A percentile compares a stretch with the other conserved stretches of the same genome.
phyloP scores from a whole-genome alignment of 2,329 filamentous ascomycete species.

The Dactylellina drechsleri region DNA sequence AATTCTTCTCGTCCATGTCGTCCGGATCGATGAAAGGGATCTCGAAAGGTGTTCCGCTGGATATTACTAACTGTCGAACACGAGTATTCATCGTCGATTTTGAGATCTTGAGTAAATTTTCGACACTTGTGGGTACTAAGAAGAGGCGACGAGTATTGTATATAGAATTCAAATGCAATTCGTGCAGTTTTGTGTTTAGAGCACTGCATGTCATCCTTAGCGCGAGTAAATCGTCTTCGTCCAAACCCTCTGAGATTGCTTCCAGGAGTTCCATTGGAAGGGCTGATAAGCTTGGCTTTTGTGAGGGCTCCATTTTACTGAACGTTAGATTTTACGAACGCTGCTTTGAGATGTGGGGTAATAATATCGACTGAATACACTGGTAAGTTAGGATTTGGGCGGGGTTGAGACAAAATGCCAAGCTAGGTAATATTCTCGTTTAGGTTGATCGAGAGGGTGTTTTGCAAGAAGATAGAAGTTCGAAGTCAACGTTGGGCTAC shows the following conservation, averaged over 20 bases:
- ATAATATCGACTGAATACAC: neutral
- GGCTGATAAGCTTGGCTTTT: neutral
- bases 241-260: neutral
- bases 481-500: neutral
- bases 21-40: neutral
- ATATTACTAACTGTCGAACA: slow-evolving; percentile 6
- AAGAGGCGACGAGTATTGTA: slow-evolving; percentile 7
- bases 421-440: no score
- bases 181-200: neutral
- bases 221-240: slow-evolving; percentile 29
- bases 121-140: neutral
- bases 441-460: no score
- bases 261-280: neutral
- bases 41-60: slow-evolving; percentile 1
- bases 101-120: slow-evolving; percentile 25
- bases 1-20: neutral
- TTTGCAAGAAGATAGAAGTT: no score
- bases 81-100: neutral
- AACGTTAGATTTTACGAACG: neutral
- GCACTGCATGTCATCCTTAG: slow-evolving; percentile 23
- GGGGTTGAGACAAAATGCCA: no score
- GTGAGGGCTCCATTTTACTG: neutral
- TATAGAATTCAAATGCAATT: slow-evolving; percentile 20
- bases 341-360: neutral
- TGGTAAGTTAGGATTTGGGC: no score